Evolutionary conservation across 306 rosid genomes (phyloP).

Genomic region (Herpetospermum pedunculosum): DNA sequence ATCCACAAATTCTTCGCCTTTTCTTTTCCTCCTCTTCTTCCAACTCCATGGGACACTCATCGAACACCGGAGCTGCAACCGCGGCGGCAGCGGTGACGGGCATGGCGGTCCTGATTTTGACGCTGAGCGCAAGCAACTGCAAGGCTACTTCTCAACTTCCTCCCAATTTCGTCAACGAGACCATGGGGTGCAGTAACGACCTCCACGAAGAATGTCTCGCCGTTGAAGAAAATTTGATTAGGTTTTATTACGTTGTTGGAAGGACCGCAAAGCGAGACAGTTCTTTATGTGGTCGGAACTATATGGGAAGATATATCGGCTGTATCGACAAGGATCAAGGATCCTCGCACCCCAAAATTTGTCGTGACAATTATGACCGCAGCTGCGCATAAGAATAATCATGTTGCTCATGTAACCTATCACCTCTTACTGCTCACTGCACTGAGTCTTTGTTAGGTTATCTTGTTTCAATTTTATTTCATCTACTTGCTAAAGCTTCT

Average conservation of each 20-base stretch:
- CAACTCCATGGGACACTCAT: too few relatives aligned
- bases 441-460: neutral
- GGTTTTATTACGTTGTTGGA: neutral
- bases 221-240: neutral
- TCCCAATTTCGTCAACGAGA: neutral
- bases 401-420: neutral
- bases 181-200: neutral
- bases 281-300: neutral
- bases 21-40: neutral
- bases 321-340: neutral
- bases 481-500: too few relatives aligned
- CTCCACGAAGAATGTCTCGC: neutral
- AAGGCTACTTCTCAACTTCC: neutral
- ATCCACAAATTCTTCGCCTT: neutral
- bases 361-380: neutral
- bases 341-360: neutral
- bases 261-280: neutral
- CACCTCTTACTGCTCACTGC: slow-evolving; percentile 3
- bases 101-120: neutral
- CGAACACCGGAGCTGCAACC: neutral
- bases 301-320: neutral
- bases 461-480: too few relatives aligned
- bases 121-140: neutral
- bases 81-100: neutral
- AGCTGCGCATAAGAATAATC: neutral